A percentile compares a stretch with the other conserved stretches of the same genome.
phyloP scores from a whole-genome alignment of 768 basidiomycete genomes.

The Rhizopogon vulgaris region DNA sequence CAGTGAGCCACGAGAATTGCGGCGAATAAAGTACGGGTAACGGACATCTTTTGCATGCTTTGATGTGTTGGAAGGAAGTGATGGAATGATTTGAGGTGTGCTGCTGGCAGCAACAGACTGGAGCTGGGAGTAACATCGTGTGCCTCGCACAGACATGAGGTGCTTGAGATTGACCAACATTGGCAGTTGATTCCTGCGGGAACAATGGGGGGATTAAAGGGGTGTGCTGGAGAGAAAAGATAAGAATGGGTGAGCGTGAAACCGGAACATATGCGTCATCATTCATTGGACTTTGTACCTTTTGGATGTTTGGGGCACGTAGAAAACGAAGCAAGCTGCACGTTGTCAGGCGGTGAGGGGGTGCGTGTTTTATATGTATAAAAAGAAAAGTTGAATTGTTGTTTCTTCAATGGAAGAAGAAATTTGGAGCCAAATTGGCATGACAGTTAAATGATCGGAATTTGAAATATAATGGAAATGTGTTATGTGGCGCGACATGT shows the following conservation, averaged over 20 bases:
- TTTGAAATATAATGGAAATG: constrained; percentile 1
- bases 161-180: constrained; percentile 3
- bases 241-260: too few relatives aligned
- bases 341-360: too few relatives aligned
- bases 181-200: background rate
- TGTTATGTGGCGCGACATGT: background rate
- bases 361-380: too few relatives aligned
- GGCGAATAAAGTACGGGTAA: constrained; percentile 50
- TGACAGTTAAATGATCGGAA: background rate
- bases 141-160: background rate
- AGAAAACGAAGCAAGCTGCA: too few relatives aligned
- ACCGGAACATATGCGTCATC: too few relatives aligned
- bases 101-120: background rate
- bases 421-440: too few relatives aligned
- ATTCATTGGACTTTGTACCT: too few relatives aligned
- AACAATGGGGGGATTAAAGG: too few relatives aligned
- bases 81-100: background rate
- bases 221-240: too few relatives aligned
- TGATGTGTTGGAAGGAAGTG: background rate
- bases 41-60: background rate
- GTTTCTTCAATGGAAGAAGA: too few relatives aligned
- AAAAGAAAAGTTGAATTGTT: too few relatives aligned
- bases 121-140: constrained; percentile 8
- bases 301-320: too few relatives aligned
- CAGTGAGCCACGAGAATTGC: constrained; percentile 60